phyloP scores from a whole-genome alignment of 768 basidiomycete genomes.

The Cystofilobasidium bisporidii region DNA sequence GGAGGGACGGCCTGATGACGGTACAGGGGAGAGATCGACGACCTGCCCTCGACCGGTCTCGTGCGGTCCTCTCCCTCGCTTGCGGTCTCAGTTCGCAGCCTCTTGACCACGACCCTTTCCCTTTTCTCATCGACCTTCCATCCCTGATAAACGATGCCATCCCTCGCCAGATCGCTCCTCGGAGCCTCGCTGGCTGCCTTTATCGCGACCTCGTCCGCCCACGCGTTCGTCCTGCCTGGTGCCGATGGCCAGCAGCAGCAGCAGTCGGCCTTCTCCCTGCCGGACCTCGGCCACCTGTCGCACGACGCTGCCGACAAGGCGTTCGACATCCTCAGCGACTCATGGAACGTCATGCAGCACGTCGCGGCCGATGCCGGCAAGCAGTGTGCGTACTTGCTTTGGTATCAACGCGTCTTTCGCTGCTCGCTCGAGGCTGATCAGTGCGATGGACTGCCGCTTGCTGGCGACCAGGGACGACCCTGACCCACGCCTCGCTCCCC shows the following conservation, averaged over 20 bases:
- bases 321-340: constrained; percentile 31
- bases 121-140: too few species aligned
- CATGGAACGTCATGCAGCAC: constrained; percentile 29
- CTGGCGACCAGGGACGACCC: constrained; percentile 5
- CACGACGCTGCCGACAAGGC: constrained; percentile 33
- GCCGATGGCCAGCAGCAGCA: constrained; percentile 14
- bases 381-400: constrained; percentile 31
- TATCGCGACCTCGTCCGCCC: too few species aligned
- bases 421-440: not conserved
- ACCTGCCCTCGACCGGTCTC: too few species aligned
- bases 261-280: constrained; percentile 28
- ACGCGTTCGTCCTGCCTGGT: constrained; percentile 10
- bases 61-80: too few species aligned
- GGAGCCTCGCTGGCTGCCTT: not conserved
- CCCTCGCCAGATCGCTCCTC: too few species aligned
- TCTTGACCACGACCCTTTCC: too few species aligned
- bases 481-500: constrained; percentile 39
- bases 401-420: not conserved
- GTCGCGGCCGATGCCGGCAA: constrained; percentile 28
- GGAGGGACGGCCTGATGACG: not conserved
- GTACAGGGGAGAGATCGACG: too few species aligned
- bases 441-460: not conserved
- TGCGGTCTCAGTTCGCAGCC: too few species aligned
- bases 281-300: constrained; percentile 28
- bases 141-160: too few species aligned